Base-by-base conservation (phyloP, 495 filamentous ascomycete genomes). In the Penicillium odoratum region DNA sequence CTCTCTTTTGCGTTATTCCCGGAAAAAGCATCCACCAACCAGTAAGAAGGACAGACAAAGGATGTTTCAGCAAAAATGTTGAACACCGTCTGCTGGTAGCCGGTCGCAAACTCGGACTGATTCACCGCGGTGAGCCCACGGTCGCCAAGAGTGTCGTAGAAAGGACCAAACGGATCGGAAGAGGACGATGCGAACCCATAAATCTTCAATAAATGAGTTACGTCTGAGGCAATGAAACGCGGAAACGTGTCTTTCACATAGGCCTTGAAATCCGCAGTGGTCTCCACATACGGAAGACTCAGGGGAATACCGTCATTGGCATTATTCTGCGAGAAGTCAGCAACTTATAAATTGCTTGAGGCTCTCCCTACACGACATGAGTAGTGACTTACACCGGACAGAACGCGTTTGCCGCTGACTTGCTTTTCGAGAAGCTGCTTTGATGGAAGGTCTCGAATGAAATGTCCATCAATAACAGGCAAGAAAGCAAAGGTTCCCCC, bases 21-120 rank as follows among this genome's bases (percentile, higher is more conserved):
- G 8, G 53, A 51, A 62, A 83, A 88, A n/a, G 83, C 84, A 34
- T 81, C 76, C 8, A 81, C 84, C 34, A 88, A 71, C 85, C 83
- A 89, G 64, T 86, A 82, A 1, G 82, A 74, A 0, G 85, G 84
- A 60, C 85, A 89, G 61, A 74, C 71, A 53, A 88, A 87, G 11
- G 77, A 81, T 11, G 78, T 80, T 66, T 89, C 86, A 52, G 81
- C 81, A 51, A 80, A 83, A 50, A 88, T 61, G 31, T 66, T 48
- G 34, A 63, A 60, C 0, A 60, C 57, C 1, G 64, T 63, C 50
- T 82, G 74, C 47, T 85, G 78, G 53, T 84, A 81, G 7, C 75
- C 75, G 0, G 74, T 80, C 5, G 69, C 81, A 33, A 84, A 76
- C 30, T 71, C 57, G 26, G 69, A 69, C 15, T 79, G 73, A 51